Conservation (phyloP, 345 rosid genomes). For the Geranium brycei region DNA sequence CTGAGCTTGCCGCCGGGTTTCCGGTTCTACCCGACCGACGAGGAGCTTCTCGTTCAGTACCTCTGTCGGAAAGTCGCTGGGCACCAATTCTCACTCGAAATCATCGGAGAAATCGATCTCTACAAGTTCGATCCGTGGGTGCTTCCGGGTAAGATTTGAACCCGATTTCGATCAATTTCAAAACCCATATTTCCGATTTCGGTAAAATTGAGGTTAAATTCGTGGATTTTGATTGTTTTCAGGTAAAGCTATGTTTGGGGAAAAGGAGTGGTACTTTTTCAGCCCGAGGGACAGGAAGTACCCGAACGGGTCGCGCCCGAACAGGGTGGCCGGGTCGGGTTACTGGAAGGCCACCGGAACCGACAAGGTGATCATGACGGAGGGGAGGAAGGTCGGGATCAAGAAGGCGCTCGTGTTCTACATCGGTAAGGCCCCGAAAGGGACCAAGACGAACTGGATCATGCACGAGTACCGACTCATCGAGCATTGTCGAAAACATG, state of each 20-base stretch:
- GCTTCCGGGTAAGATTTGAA: constrained; percentile 45
- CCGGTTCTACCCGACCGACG: constrained; percentile 24
- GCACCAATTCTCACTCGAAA: constrained; percentile 46
- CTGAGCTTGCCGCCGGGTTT: constrained; percentile 14
- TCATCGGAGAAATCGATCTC: constrained; percentile 78
- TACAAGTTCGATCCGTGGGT: constrained; percentile 92
- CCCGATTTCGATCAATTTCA: not conserved
- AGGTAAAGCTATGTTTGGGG: constrained; percentile 88
- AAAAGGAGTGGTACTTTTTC: constrained; percentile 93
- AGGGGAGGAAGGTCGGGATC: not conserved
- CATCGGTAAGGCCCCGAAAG: constrained; percentile 82
- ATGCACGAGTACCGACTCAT: constrained; percentile 92
- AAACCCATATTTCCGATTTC: not conserved
- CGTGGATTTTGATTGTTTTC: not conserved
- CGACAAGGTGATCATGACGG: no score
- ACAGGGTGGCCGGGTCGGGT: constrained; percentile 58
- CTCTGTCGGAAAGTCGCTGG: constrained; percentile 78
- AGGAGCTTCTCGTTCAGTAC: constrained; percentile 84
- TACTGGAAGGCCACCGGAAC: no score
- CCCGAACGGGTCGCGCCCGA: constrained; percentile 91
- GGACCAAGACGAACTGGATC: constrained; percentile 95
- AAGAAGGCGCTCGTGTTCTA: constrained; percentile 91
- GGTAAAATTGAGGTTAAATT: not conserved
- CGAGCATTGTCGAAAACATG: constrained; percentile 40
- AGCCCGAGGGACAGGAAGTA: constrained; percentile 88